A percentile compares a stretch with the other conserved stretches of the same genome.
phyloP scores from a whole-genome alignment of 192 early-diverging fungal species.

The Coemansia interrupta region DNA sequence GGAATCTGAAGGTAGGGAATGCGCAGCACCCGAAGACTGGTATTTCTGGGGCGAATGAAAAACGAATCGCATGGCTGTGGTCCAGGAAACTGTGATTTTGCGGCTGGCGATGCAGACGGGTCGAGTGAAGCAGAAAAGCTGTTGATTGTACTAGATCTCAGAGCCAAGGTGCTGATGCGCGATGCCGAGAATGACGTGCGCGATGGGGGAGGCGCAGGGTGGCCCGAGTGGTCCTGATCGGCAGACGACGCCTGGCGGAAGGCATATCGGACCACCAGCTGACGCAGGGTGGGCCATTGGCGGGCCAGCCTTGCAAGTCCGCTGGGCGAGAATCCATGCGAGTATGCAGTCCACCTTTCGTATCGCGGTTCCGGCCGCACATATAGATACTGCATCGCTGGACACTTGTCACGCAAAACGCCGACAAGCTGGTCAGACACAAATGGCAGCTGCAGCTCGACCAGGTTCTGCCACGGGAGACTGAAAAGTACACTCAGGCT shows the following conservation, averaged over 20 bases:
- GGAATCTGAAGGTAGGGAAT: slow-evolving; percentile 40
- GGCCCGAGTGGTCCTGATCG: neutral
- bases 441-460: slow-evolving; percentile 44
- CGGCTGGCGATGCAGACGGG: neutral
- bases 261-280: slow-evolving; percentile 36
- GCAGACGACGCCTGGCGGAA: slow-evolving; percentile 25
- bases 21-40: slow-evolving; percentile 27
- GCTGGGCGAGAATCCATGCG: slow-evolving; percentile 33
- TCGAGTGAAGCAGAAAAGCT: neutral
- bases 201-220: slow-evolving; percentile 13
- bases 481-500: slow-evolving; percentile 43
- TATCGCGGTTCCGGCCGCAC: slow-evolving; percentile 45
- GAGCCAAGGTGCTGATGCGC: slow-evolving; percentile 14
- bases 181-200: slow-evolving; percentile 23
- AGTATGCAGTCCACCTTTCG: slow-evolving; percentile 47
- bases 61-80: slow-evolving; percentile 26
- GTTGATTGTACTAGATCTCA: neutral
- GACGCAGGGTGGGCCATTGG: slow-evolving; percentile 38
- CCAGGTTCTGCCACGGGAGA: slow-evolving; percentile 30
- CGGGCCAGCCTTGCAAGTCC: slow-evolving; percentile 29
- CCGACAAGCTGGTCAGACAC: slow-evolving; percentile 30
- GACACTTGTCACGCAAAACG: slow-evolving; percentile 37
- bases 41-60: slow-evolving; percentile 18
- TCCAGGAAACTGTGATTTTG: slow-evolving; percentile 22
- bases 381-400: slow-evolving; percentile 29